Evolutionary conservation across 2,329 filamentous ascomycete species (phyloP), one percentile per base, ranked within the genome.

Genomic region (Curvularia sp.): DNA sequence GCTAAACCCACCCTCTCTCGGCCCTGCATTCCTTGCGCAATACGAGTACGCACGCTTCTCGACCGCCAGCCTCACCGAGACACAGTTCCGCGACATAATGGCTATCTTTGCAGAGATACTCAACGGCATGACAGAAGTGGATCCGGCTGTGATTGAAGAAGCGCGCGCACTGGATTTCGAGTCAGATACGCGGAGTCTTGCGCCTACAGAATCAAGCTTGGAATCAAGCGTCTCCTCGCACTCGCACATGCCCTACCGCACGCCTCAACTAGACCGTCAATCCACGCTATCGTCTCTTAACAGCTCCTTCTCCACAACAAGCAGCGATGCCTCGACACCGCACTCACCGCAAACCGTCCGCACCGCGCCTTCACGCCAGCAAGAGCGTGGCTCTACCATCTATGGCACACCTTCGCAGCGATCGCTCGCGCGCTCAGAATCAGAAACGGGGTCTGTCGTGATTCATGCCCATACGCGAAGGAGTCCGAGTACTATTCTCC

Each of bases 21-120:
- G 81, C 15, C 71, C 80, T 3, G 77, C 80, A 1, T 99, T 98
- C 72, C 79, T 97, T 20, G 77, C 83, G 1, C 80, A 86, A 20
- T 99, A 97, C 78, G 95, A 98, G 78, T 82, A 86, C 57, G 92
- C 93, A 2, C 88, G 94, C 41, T 99, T 96, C 79, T 93, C 91
- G 1, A 86, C 85, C 0, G 80, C 82, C 5, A 85, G 89, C 0
- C 80, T 97, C 4, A 84, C 86, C 2, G 89, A 93, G 66, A 70
- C 78, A 0, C 84, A 89, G 51, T 98, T 99, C 73, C 84, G 90
- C 38, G 80, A 84, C 22, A 81, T 97, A 30, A 97, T 97, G 92
- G 85, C 88, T 56, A 82, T 91, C 26, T 97, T 98, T 76, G 90
- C 93, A 1, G 87, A 90, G 53, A 81, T 98, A 0, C 80, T 98